Conservation (phyloP, 768 basidiomycete species). For the Termitomyces heimii region DNA sequence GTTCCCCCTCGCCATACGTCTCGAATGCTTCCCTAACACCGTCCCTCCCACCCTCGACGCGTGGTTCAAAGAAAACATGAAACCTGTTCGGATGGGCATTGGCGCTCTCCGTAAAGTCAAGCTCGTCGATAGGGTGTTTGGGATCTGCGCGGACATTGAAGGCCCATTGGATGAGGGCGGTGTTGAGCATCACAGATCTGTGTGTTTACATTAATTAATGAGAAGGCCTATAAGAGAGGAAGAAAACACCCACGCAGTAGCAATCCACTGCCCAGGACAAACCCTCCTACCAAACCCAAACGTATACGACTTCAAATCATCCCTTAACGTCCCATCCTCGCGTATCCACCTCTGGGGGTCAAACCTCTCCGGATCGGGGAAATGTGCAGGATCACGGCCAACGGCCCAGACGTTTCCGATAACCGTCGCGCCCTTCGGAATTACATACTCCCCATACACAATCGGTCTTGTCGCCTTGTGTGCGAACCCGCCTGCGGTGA, state of each 20-base stretch:
- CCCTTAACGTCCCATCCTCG: conserved; percentile 35
- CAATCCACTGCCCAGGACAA: conserved; percentile 64
- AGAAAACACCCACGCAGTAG: conserved; percentile 23
- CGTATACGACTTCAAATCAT: conserved; percentile 45
- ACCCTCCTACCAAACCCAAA: conserved; percentile 62
- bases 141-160: conserved; percentile 53
- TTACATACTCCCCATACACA: conserved; percentile 46
- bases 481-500: conserved; percentile 49
- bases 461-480: conserved; percentile 64
- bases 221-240: not conserved
- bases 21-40: conserved; percentile 33
- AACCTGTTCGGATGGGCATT: conserved; percentile 63
- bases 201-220: not conserved
- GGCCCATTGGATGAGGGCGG: conserved; percentile 59
- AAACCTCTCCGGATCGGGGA: conserved; percentile 55
- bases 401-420: conserved; percentile 62
- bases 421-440: conserved; percentile 52
- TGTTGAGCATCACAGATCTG: conserved; percentile 51
- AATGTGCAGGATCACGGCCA: conserved; percentile 50
- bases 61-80: conserved; percentile 47
- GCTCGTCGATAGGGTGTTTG: conserved; percentile 47
- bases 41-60: conserved; percentile 26
- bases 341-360: conserved; percentile 54
- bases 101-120: conserved; percentile 58
- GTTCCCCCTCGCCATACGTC: conserved; percentile 22